A percentile compares a stretch with the other conserved stretches of the same genome.
Conservation (phyloP, 1,284 basidiomycete genomes). For the Malassezia japonica region DNA sequence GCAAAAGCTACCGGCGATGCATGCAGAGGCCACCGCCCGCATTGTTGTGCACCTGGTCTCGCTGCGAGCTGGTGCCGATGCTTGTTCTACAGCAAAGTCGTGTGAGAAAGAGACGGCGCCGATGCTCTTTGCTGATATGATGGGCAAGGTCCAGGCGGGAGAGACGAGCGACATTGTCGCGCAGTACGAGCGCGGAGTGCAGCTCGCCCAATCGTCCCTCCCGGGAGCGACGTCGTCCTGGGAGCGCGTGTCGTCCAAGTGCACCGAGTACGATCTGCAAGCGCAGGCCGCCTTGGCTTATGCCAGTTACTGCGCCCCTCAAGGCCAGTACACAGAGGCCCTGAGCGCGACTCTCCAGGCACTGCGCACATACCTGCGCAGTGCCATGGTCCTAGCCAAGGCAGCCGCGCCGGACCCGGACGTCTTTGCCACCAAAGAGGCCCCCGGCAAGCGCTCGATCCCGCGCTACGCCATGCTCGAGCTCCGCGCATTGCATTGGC, state of each 20-base stretch:
- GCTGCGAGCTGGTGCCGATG: too few relatives aligned
- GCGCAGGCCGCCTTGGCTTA: slow-evolving; percentile 5
- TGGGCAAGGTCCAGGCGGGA: too few relatives aligned
- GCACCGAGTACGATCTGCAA: slow-evolving; percentile 1
- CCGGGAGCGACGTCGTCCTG: background rate
- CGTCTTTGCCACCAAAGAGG: background rate
- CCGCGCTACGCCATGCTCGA: background rate
- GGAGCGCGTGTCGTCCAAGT: background rate
- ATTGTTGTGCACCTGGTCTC: too few relatives aligned
- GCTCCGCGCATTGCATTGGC: slow-evolving; percentile 6
- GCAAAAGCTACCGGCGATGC: too few relatives aligned
- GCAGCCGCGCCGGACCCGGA: background rate
- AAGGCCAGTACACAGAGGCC: background rate
- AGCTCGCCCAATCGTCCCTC: too few relatives aligned
- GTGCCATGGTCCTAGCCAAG: background rate
- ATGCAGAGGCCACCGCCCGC: too few relatives aligned
- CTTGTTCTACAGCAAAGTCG: too few relatives aligned
- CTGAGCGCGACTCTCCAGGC: slow-evolving; percentile 2
- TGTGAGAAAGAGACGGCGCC: too few relatives aligned
- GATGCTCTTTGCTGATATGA: too few relatives aligned
- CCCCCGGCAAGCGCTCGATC: background rate
- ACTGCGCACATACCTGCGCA: slow-evolving; percentile 5
- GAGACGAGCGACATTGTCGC: too few relatives aligned
- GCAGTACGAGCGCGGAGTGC: too few relatives aligned
- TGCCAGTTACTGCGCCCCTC: background rate